Conservation (phyloP, 2,329 filamentous ascomycete species). For the Dothiorella sarmentorum region DNA sequence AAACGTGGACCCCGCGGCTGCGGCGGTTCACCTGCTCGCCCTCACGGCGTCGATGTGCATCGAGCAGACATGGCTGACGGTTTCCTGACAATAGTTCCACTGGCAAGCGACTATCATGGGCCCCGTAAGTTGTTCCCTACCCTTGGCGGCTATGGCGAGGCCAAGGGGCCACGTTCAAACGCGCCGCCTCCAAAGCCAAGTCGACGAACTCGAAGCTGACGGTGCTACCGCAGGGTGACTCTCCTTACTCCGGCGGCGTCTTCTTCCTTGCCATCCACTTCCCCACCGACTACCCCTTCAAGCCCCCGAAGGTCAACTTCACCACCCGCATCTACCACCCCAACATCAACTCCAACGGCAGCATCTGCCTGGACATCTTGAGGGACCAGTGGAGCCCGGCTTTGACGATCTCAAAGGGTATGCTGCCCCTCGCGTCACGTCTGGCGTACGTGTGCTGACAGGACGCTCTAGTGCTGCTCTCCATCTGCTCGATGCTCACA, state of each 20-base stretch:
- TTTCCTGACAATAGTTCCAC: slow-evolving; percentile 69
- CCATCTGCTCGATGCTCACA: slow-evolving; percentile 99
- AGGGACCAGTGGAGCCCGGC: slow-evolving; percentile 99
- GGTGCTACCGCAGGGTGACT: slow-evolving; percentile 65
- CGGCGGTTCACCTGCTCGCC: slow-evolving; percentile 25
- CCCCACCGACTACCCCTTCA: slow-evolving; percentile 99
- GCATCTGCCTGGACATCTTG: slow-evolving; percentile 97
- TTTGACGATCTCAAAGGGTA: slow-evolving; percentile 97
- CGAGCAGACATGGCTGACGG: slow-evolving; percentile 5
- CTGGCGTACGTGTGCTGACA: slow-evolving; percentile 23
- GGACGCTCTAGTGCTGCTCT: slow-evolving; percentile 70
- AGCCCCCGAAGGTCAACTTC: slow-evolving; percentile 99
- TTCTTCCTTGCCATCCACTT: slow-evolving; percentile 99
- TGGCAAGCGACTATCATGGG: slow-evolving; percentile 99
- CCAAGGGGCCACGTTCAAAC: slow-evolving; percentile 12
- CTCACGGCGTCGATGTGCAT: neutral
- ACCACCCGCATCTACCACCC: slow-evolving; percentile 99
- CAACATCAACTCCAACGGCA: slow-evolving; percentile 99
- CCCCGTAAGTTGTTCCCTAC: slow-evolving; percentile 66
- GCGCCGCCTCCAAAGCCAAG: slow-evolving; percentile 6
- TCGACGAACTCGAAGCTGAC: slow-evolving; percentile 29
- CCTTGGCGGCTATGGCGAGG: slow-evolving; percentile 18
- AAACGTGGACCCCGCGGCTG: slow-evolving; percentile 28
- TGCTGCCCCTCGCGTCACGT: slow-evolving; percentile 22
- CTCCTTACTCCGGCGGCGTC: slow-evolving; percentile 95